Percentiles rank a stretch among this genome's conserved stretches.
phyloP scores from a whole-genome alignment of 2,329 filamentous ascomycete genomes.

The Phialophora macrospora region DNA sequence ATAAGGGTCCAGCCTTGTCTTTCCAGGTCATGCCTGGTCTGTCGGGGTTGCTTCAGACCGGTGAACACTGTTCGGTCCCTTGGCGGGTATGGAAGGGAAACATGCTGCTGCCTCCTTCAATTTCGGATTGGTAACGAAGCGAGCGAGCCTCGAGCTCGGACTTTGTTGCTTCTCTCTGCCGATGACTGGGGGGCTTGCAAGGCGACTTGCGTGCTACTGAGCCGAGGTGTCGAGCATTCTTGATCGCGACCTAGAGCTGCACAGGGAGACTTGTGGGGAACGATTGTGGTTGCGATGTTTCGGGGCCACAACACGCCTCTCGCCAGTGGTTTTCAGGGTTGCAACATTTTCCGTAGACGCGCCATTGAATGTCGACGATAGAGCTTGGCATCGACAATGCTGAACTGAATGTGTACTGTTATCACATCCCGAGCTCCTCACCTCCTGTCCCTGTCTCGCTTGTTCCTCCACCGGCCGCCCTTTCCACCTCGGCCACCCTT shows the following conservation, averaged over 20 bases:
- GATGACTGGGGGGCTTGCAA: not conserved
- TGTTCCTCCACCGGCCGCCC: conserved; percentile 38
- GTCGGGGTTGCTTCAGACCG: not conserved
- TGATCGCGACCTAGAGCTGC: not conserved
- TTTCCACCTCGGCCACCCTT: conserved; percentile 33
- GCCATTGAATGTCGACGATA: not conserved
- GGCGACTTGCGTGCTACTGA: not conserved
- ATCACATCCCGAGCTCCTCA: conserved; percentile 2
- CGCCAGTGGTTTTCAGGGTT: not conserved
- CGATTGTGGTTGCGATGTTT: not conserved
- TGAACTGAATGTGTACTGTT: not conserved
- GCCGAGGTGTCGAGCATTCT: not conserved
- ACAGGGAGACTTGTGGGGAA: not conserved
- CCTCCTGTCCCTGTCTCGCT: conserved; percentile 35
- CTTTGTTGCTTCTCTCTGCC: not conserved
- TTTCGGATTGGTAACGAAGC: not conserved
- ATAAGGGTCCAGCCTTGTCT: not conserved
- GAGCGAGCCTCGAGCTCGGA: not conserved
- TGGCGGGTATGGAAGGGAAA: not conserved
- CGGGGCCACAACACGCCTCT: not conserved
- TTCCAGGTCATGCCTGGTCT: not conserved
- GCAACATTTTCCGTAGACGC: not conserved
- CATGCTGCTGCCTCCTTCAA: not conserved
- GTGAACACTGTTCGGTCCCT: not conserved
- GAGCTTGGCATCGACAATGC: not conserved